A percentile compares a stretch with the other conserved stretches of the same genome.
Conservation (phyloP, 225 moss, liverwort and hornwort genomes). For the Physcomitrium patens region DNA sequence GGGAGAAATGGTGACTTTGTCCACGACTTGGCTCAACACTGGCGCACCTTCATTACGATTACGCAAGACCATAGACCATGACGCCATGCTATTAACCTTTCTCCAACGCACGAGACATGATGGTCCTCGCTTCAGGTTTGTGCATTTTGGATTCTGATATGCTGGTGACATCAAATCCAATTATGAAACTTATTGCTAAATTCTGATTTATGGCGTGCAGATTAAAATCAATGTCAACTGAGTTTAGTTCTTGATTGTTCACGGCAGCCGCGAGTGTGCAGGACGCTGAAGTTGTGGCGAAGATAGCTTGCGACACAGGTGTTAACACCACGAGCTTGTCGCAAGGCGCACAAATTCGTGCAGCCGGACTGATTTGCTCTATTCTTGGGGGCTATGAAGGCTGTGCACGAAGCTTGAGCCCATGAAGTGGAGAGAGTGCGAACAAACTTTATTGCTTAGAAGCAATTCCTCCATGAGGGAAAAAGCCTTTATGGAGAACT, state of each 20-base stretch:
- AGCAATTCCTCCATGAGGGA: conserved; percentile 8
- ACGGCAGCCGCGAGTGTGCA: conserved; percentile 31
- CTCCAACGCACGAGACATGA: conserved; percentile 25
- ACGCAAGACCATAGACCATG: background rate
- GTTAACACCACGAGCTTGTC: conserved; percentile 22
- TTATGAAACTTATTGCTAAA: background rate
- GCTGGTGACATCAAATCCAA: background rate
- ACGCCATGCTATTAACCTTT: conserved; percentile 21
- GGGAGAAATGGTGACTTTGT: background rate
- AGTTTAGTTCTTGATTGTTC: background rate
- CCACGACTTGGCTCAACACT: conserved; percentile 24
- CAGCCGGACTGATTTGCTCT: conserved; percentile 9
- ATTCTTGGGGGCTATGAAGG: background rate
- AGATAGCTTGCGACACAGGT: conserved; percentile 25
- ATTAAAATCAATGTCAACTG: no score
- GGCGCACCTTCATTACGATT: conserved; percentile 25
- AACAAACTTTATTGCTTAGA: background rate
- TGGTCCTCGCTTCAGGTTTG: conserved; percentile 9
- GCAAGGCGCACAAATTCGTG: conserved; percentile 24
- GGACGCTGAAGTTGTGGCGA: conserved; percentile 21
- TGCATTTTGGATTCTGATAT: background rate
- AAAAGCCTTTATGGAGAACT: background rate
- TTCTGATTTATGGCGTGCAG: no score
- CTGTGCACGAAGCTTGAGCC: no score
- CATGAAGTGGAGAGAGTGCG: background rate